Base-by-base conservation (phyloP, 2,329 filamentous ascomycete species). In the Coccinonectria pachysandricola region DNA sequence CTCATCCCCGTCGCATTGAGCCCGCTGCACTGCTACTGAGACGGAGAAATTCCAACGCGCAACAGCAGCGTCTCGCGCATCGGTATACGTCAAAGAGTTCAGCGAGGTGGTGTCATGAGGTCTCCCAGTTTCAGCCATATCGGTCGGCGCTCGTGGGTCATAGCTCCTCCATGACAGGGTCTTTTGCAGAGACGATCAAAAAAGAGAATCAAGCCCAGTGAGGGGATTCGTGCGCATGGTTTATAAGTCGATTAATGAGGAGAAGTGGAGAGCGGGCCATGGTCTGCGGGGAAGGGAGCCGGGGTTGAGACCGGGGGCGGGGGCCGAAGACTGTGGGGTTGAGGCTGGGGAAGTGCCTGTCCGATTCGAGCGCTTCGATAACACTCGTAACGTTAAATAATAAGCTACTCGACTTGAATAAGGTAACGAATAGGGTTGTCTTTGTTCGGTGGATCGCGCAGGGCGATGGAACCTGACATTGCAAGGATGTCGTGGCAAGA, bases 351-450 rank as follows among this genome's bases (percentile, higher is more conserved):
- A 22, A 27, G 24, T 12, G 27, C 7, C 14, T 12, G 31, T 30
- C 27, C 24, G 31, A 33, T 33, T 33, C 31, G 31, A 33, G 31
- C 31, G 31, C 31, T 33, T 33, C 23, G 15, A 15, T 8, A 20
- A 21, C 14, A 23, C 20, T 17, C 16, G 18, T 21, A 27, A 20
- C 10, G 29, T 21, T n/a, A 16, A n/a, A n/a, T n/a, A n/a, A n/a
- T n/a, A n/a, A n/a, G n/a, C n/a, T n/a, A n/a, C n/a, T n/a, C n/a
- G n/a, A n/a, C n/a, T n/a, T 17, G 14, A 9, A 15, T 13, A 23
- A 13, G 14, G 17, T 18, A 14, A 12, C n/a, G n/a, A 12, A 9
- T 14, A 6, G 10, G 21, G 11, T 9, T n/a, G 16, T 24, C 17
- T 17, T 22, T 21, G 27, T 28, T 21, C 23, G 21, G 17, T 13